Base-by-base conservation (phyloP, 1,139 yeast species). In the Debaryomyces fabryi region DNA sequence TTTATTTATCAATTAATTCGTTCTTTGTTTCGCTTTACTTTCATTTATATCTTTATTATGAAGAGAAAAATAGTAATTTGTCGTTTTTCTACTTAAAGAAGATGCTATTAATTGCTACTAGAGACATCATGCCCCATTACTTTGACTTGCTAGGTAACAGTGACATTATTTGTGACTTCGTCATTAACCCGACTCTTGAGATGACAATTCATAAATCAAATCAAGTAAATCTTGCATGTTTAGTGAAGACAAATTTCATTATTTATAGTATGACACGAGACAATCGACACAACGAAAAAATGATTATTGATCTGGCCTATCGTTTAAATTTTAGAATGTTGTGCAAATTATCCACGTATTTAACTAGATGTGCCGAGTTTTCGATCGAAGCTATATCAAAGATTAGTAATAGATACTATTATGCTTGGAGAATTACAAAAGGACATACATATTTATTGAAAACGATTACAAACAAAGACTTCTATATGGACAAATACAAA, bases 401-500 rank as follows among this genome's bases (percentile, higher is more conserved):
- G 46, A 58, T 72, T n/a, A 70, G 79, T 45, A 68, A 73, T 44
- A 61, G 78, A 38, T 78, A 78, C 56, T 79, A 74, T 55, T 72
- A 71, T 57, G 81, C 83, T 0, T 79, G 83, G 84, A 67, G 76
- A 55, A 65, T 73, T n/a, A 69, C 75, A 35, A 78, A 76, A 49
- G 73, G 75, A 2, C 80, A 75, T 47, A 67, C 71, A 0, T 67
- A 53, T 42, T 55, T 68, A 38, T 59, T 71, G 50, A 63, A 62
- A 42, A 58, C 63, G 0, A 60, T 68, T 12, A 68, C 72, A 16
- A 55, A 58, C 5, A 52, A 58, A 45, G 68, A 64, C 2, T 73
- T 72, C 48, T 74, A 72, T 52, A 60, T 60, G 15, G 55, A 54
- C 24, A 59, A 61, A 42, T 53, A 54, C n/a, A 46, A 49, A 3